phyloP scores from a whole-genome alignment of 352 stramenopile species.

The Elongisporangium undulatum region DNA sequence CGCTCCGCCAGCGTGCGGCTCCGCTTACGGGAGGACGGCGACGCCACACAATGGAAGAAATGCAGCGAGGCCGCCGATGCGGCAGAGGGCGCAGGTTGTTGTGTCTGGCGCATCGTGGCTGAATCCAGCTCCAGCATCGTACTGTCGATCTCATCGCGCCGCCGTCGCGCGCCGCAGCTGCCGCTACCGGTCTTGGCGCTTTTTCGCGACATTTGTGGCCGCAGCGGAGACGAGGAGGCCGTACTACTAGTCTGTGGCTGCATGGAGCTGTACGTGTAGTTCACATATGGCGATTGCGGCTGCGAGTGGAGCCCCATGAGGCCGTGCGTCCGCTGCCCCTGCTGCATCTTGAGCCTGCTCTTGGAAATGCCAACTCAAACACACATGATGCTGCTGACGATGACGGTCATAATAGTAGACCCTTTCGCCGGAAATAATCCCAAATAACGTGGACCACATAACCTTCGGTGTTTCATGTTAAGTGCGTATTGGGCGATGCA shows the following conservation, averaged over 20 bases:
- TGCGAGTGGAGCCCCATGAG: neutral
- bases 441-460: neutral
- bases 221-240: neutral
- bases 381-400: neutral
- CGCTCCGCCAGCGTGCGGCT: conserved; percentile 63
- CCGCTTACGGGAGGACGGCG: conserved; percentile 32
- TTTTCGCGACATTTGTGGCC: neutral
- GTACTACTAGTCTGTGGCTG: neutral
- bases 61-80: conserved; percentile 3
- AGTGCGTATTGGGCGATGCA: neutral
- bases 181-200: neutral
- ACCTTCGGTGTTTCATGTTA: neutral
- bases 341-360: neutral
- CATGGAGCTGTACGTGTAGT: neutral
- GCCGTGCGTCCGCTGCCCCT: neutral
- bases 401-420: neutral
- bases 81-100: conserved; percentile 68
- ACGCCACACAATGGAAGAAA: conserved; percentile 10
- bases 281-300: neutral
- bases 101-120: conserved; percentile 63
- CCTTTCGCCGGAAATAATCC: neutral
- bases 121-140: conserved; percentile 71
- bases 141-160: conserved; percentile 34
- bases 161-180: conserved; percentile 36
- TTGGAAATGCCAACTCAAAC: conserved; percentile 2